Evolutionary conservation across 192 early-diverging fungal genomes (phyloP), one percentile per base, ranked within the genome.

Genomic region (Backusella tarrabulga): DNA sequence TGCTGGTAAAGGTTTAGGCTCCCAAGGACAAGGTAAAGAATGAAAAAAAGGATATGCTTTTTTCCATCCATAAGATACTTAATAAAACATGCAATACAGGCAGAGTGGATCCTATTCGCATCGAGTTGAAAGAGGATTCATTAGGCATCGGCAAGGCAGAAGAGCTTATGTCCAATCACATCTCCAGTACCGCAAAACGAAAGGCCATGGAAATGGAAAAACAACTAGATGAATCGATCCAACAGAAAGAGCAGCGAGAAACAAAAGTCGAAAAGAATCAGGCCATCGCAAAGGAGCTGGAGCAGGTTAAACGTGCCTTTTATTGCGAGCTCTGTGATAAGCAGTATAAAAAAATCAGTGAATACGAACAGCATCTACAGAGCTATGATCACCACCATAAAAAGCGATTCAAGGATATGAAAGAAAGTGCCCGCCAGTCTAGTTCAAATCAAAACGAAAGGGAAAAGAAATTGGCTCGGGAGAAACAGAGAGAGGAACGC

Each of bases 361-460:
- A 94, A 60, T 95, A 90, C 81, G 94, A 95, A 68, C 85, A 87
- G 4, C 94, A 95, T 76, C 73, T 95, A 29, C 89, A 88, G 42
- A 88, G 86, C 35, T 95, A 95, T 69, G 94, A 95, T 77, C 94
- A 95, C 77, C 86, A 93, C 76, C 94, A 95, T 81, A 83, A 87
- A 40, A 91, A 93, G 87, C 84, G 93, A 11, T 92, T 94, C 81
- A 93, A 92, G 68, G 93, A 94, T 19, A 92, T 94, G 93, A 86
- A 90, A 68, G 88, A 93, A 14, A 88, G 77, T 72, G 60, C 79
- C 8, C 89, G 77, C 36, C 72, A 78, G 6, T 77, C 83, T 4
- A 79, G 70, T 23, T 73, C 77, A 6, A 80, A 79, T 41, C 72
- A 75, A 1, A 63, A 63, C 32, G 82, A 83, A 68, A 76, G 71